These are phyloP conservation scores for Cetraspora pellucida DNA, from an alignment of 192 early-diverging fungal species.

Conservation along the genomic window DNA sequence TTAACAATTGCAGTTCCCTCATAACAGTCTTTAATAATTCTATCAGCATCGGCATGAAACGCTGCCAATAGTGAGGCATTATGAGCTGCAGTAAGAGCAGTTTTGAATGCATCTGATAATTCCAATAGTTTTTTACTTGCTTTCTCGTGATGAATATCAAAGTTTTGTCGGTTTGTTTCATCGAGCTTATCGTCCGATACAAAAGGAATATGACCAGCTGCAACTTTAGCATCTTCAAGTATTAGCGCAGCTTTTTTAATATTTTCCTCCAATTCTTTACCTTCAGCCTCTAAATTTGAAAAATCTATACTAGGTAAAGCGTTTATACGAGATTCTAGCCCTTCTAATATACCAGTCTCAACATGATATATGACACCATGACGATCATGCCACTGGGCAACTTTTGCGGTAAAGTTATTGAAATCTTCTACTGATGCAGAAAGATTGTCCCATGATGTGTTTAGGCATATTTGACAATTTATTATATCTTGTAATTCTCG, in stretches of 20 bases:
- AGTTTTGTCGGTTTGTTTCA: constrained; percentile 21
- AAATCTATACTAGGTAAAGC: constrained; percentile 8
- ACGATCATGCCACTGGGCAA: constrained; percentile 15
- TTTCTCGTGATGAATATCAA: constrained; percentile 14
- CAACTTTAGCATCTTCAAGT: neutral
- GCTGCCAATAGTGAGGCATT: constrained; percentile 32
- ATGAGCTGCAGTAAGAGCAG: constrained; percentile 19
- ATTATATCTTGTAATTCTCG: constrained; percentile 32
- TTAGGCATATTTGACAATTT: neutral
- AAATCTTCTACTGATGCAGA: neutral
- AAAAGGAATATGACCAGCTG: neutral
- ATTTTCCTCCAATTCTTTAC: constrained; percentile 21
- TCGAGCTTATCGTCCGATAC: constrained; percentile 11
- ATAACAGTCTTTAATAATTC: constrained; percentile 13
- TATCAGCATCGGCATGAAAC: constrained; percentile 24
- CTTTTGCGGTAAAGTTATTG: constrained; percentile 14
- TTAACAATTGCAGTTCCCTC: constrained; percentile 15
- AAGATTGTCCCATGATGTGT: constrained; percentile 21
- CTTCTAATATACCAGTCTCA: constrained; percentile 24
- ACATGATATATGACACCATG: constrained; percentile 21
- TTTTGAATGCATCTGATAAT: constrained; percentile 9
- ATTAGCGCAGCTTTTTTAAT: constrained; percentile 8
- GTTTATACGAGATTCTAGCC: constrained; percentile 19
- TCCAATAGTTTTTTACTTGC: neutral
- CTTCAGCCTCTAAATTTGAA: constrained; percentile 22